Conservation (phyloP, 805 yeast species). For the Teunomyces atbi region DNA sequence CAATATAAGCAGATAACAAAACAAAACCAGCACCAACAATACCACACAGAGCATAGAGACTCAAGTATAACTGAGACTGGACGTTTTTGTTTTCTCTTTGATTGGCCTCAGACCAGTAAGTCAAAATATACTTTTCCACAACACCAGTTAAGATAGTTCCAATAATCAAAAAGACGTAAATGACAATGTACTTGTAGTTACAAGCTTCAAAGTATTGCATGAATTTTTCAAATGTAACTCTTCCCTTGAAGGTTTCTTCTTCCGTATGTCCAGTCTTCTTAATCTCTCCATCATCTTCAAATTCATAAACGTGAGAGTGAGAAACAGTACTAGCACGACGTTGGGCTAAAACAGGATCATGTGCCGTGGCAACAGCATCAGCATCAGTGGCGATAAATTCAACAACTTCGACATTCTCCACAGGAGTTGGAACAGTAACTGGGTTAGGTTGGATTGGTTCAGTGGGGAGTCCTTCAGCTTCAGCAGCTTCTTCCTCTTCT, state of each 20-base stretch:
- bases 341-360: not conserved
- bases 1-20: conserved; percentile 43
- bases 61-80: conserved; percentile 46
- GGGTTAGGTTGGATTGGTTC: not conserved
- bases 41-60: conserved; percentile 56
- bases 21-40: conserved; percentile 49
- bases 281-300: conserved; percentile 14
- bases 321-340: conserved; percentile 25
- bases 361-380: conserved; percentile 1
- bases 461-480: not conserved
- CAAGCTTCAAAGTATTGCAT: conserved; percentile 59
- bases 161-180: conserved; percentile 39
- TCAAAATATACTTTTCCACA: conserved; percentile 61
- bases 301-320: conserved; percentile 21
- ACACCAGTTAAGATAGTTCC: conserved; percentile 31
- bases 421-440: not conserved
- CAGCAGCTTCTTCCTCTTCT: conserved; percentile 4
- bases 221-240: conserved; percentile 55
- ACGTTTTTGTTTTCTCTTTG: conserved; percentile 39
- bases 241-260: conserved; percentile 54
- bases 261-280: conserved; percentile 14
- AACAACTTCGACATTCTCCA: conserved; percentile 3
- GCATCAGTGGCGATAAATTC: conserved; percentile 7
- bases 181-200: conserved; percentile 23
- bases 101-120: conserved; percentile 64